Evolutionary conservation across 352 stramenopile genomes (phyloP).

Genomic region (Pythium guiyangense): DNA sequence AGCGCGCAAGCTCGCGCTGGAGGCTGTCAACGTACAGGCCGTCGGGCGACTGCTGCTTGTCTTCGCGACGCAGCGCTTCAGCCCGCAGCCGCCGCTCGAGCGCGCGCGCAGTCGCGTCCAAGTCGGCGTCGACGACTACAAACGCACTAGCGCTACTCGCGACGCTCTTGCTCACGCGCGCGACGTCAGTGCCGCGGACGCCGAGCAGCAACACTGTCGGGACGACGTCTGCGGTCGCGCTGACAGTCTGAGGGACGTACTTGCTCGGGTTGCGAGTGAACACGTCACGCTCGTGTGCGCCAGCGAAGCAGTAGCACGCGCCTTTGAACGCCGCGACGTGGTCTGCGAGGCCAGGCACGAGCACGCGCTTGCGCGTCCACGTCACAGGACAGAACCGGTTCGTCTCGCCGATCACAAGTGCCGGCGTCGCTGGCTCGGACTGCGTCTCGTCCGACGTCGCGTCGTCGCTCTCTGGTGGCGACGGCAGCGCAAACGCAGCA

Average conservation of each 20-base stretch:
- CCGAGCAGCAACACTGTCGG: constrained; percentile 50
- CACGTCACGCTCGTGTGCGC: constrained; percentile 23
- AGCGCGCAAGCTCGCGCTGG: constrained; percentile 8
- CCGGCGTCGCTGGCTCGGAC: not conserved
- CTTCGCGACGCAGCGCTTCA: constrained; percentile 14
- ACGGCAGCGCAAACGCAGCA: constrained; percentile 21
- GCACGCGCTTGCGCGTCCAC: constrained; percentile 31
- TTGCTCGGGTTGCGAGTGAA: constrained; percentile 47
- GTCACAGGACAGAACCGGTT: constrained; percentile 58
- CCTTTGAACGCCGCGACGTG: constrained; percentile 38
- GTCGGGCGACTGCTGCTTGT: constrained; percentile 5
- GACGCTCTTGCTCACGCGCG: constrained; percentile 6
- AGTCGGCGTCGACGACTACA: constrained; percentile 15
- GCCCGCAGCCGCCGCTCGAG: constrained; percentile 12
- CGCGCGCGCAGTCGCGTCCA: not conserved
- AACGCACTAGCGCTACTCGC: not conserved
- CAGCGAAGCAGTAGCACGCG: constrained; percentile 55
- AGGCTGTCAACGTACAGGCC: constrained; percentile 22
- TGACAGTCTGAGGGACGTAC: constrained; percentile 28
- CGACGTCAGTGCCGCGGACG: constrained; percentile 28
- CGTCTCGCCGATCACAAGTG: constrained; percentile 32
- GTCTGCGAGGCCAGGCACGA: constrained; percentile 37
- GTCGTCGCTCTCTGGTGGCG: constrained; percentile 16
- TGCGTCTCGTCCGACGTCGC: not conserved
- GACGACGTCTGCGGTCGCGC: constrained; percentile 25